phyloP scores from a whole-genome alignment of 2,329 filamentous ascomycete species.

The Xylariales sp. region DNA sequence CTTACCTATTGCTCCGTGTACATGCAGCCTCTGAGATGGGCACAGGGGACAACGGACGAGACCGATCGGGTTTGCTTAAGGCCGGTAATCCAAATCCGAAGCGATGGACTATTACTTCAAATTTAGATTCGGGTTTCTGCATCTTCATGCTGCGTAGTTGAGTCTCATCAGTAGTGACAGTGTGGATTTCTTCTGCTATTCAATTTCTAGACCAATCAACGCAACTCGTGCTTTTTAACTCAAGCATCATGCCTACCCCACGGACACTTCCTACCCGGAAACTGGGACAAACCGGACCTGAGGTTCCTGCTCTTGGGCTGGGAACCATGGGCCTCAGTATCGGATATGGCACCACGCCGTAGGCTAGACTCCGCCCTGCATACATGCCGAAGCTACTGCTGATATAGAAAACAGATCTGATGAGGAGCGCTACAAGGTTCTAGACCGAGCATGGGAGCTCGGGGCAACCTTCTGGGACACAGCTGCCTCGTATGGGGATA shows the following conservation, averaged over 20 bases:
- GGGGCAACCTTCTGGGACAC: conserved; percentile 46
- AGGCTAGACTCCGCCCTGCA: not conserved
- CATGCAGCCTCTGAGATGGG: too few relatives aligned
- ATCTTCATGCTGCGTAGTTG: too few relatives aligned
- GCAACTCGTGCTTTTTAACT: too few relatives aligned
- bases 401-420: not conserved
- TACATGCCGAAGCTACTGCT: not conserved
- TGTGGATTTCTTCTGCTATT: too few relatives aligned
- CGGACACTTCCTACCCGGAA: not conserved
- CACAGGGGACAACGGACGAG: too few relatives aligned
- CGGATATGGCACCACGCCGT: not conserved
- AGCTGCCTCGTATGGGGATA: conserved; percentile 35
- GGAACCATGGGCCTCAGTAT: not conserved
- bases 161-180: too few relatives aligned
- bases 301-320: not conserved
- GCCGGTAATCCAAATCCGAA: too few relatives aligned
- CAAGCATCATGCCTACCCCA: not conserved
- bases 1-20: too few relatives aligned
- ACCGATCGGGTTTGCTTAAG: too few relatives aligned
- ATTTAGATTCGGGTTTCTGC: too few relatives aligned
- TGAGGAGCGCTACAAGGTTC: conserved; percentile 5
- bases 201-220: too few relatives aligned
- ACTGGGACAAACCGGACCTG: not conserved
- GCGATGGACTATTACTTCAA: too few relatives aligned
- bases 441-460: conserved; percentile 23